Evolutionary conservation across 257 asterid species (phyloP).

Genomic region (Leptodermis oblonga): DNA sequence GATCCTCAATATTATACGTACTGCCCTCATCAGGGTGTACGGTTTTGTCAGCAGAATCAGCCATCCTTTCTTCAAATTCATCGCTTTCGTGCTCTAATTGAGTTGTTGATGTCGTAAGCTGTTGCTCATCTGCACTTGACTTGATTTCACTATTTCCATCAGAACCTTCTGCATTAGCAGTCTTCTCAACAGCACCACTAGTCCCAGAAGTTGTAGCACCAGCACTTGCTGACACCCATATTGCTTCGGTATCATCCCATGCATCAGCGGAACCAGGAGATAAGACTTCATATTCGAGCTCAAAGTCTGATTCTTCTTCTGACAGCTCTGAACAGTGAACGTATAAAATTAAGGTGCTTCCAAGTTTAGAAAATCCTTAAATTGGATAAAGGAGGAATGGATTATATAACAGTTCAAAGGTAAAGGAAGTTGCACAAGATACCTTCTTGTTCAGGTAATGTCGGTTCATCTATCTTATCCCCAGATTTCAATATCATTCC

Average conservation of each 20-base stretch:
- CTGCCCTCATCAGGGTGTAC: constrained; percentile 43
- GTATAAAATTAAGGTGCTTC: neutral
- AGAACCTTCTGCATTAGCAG: constrained; percentile 14
- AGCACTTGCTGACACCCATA: constrained; percentile 63
- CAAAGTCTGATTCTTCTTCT: constrained; percentile 72
- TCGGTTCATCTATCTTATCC: constrained; percentile 69
- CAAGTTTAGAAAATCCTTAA: neutral
- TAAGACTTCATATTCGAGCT: constrained; percentile 67
- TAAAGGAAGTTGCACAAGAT: neutral
- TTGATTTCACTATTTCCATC: constrained; percentile 24
- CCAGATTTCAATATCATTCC: constrained; percentile 95
- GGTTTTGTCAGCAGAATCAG: constrained; percentile 25
- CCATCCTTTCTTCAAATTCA: constrained; percentile 26
- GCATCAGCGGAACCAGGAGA: constrained; percentile 80
- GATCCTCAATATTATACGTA: constrained; percentile 64
- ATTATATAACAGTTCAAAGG: neutral
- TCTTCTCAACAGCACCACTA: constrained; percentile 27
- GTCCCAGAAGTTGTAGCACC: constrained; percentile 32
- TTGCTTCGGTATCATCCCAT: constrained; percentile 59
- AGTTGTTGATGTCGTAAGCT: constrained; percentile 47
- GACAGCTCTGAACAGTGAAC: constrained; percentile 51
- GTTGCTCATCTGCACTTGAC: constrained; percentile 27
- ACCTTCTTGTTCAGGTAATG: constrained; percentile 80
- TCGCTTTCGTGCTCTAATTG: constrained; percentile 29
- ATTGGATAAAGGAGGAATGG: neutral